A percentile compares a stretch with the other conserved stretches of the same genome.
These are phyloP conservation scores for Curvularia hawaiiensis DNA, from an alignment of 2,329 filamentous ascomycete genomes.

Conservation along the genomic window DNA sequence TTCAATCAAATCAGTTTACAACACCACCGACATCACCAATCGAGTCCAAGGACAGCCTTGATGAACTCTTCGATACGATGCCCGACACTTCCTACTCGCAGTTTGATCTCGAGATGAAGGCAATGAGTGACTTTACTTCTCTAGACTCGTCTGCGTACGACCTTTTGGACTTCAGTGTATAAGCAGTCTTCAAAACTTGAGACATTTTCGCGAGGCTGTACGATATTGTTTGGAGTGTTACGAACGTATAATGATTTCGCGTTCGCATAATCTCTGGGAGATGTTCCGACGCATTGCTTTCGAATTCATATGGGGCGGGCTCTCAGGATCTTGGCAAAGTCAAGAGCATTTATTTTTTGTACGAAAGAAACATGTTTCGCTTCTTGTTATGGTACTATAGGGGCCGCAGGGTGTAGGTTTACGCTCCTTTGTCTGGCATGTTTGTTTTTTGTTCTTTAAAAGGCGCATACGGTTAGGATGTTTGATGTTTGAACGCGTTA, in stretches of 20 bases:
- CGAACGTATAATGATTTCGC: slow-evolving; percentile 19
- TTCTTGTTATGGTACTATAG: slow-evolving; percentile 20
- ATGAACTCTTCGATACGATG: slow-evolving; percentile 41
- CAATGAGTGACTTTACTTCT: slow-evolving; percentile 43
- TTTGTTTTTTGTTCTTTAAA: slow-evolving; percentile 10
- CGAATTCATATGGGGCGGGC: slow-evolving; percentile 6
- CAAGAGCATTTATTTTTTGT: slow-evolving; percentile 4
- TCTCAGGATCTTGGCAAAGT: slow-evolving; percentile 12
- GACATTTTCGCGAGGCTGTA: slow-evolving; percentile 30
- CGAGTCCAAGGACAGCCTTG: slow-evolving; percentile 40
- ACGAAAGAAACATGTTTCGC: slow-evolving; percentile 19
- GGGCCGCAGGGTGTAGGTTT: slow-evolving; percentile 16
- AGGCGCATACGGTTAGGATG: slow-evolving; percentile 13
- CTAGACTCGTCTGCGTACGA: slow-evolving; percentile 40
- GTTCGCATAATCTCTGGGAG: slow-evolving; percentile 16
- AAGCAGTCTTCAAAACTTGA: slow-evolving; percentile 11
- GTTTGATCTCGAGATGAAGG: slow-evolving; percentile 48
- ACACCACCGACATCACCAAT: slow-evolving; percentile 47
- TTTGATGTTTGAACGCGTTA: slow-evolving; percentile 13
- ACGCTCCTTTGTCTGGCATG: slow-evolving; percentile 22
- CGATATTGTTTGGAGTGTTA: slow-evolving; percentile 27
- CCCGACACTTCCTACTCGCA: slow-evolving; percentile 43
- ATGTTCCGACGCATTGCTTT: slow-evolving; percentile 16
- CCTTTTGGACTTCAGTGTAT: slow-evolving; percentile 44
- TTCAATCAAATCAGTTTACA: slow-evolving; percentile 45